These are phyloP conservation scores for Elsinoe batatas DNA, from an alignment of 2,329 filamentous ascomycete genomes.

Conservation along the genomic window DNA sequence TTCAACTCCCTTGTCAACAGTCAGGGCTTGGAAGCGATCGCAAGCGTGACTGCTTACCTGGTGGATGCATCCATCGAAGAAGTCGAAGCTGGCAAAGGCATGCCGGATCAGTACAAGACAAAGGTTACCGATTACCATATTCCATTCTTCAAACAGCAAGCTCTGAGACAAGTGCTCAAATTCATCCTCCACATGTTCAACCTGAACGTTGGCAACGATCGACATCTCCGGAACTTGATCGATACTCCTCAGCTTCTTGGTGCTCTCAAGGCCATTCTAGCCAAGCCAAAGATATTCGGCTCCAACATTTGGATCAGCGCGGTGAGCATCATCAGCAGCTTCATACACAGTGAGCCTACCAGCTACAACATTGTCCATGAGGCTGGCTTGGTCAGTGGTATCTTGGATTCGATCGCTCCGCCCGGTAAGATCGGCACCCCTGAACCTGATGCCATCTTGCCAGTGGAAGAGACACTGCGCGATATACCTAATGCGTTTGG, in stretches of 20 bases:
- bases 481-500: conserved; percentile 82
- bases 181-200: conserved; percentile 94
- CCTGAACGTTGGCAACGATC: conserved; percentile 63
- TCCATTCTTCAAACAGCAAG: conserved; percentile 86
- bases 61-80: conserved; percentile 60
- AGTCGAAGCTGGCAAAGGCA: conserved; percentile 60
- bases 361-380: conserved; percentile 95
- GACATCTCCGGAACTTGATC: conserved; percentile 81
- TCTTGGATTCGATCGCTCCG: conserved; percentile 68
- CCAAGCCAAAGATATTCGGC: conserved; percentile 69
- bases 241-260: conserved; percentile 79
- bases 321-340: conserved; percentile 83
- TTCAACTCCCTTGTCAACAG: conserved; percentile 74
- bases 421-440: neutral
- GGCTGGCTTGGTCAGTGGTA: conserved; percentile 76
- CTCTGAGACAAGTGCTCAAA: conserved; percentile 86
- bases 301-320: conserved; percentile 94
- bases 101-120: conserved; percentile 62
- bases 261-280: conserved; percentile 71
- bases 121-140: conserved; percentile 86
- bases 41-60: conserved; percentile 73
- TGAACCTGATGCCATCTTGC: conserved; percentile 63
- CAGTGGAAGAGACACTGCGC: conserved; percentile 80
- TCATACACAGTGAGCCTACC: conserved; percentile 97
- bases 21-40: conserved; percentile 79